A percentile compares a stretch with the other conserved stretches of the same genome.
phyloP scores from a whole-genome alignment of 2,329 filamentous ascomycete species.

The Curvularia lunata region DNA sequence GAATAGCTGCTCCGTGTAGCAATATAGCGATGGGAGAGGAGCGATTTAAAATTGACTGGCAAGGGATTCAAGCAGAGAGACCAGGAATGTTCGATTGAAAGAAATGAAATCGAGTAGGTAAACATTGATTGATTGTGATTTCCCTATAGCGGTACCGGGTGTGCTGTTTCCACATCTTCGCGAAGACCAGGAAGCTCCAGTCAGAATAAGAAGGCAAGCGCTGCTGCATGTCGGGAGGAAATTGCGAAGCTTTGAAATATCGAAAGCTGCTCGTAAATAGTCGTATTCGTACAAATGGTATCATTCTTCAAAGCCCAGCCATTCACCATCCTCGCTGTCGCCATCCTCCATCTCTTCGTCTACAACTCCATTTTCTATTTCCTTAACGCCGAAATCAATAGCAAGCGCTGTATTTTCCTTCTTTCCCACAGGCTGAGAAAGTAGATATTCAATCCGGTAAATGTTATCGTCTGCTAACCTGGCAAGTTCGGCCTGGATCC shows the following conservation, averaged over 20 bases:
- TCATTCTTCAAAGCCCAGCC: conserved; percentile 59
- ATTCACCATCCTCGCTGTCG: conserved; percentile 53
- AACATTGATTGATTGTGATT: neutral
- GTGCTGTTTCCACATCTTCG: neutral
- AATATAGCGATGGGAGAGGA: neutral
- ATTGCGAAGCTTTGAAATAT: neutral
- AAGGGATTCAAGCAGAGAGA: neutral
- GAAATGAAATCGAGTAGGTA: neutral
- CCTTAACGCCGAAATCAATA: conserved; percentile 43
- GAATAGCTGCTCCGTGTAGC: neutral
- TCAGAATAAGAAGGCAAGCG: neutral
- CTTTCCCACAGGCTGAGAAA: conserved; percentile 58
- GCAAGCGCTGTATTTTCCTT: conserved; percentile 27
- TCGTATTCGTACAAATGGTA: conserved; percentile 20
- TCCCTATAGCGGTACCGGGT: neutral
- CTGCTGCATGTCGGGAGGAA: neutral
- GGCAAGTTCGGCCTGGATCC: conserved; percentile 82
- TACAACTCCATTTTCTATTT: conserved; percentile 43
- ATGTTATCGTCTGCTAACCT: conserved; percentile 85
- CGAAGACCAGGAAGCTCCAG: no score
- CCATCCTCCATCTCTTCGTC: conserved; percentile 46
- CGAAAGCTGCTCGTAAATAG: conserved; percentile 7
- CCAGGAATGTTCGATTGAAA: neutral
- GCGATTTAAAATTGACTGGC: neutral
- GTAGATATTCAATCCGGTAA: conserved; percentile 85